A percentile compares a stretch with the other conserved stretches of the same genome.
Conservation (phyloP, 176 grass and related monocot genomes). For the Ananas comosus region DNA sequence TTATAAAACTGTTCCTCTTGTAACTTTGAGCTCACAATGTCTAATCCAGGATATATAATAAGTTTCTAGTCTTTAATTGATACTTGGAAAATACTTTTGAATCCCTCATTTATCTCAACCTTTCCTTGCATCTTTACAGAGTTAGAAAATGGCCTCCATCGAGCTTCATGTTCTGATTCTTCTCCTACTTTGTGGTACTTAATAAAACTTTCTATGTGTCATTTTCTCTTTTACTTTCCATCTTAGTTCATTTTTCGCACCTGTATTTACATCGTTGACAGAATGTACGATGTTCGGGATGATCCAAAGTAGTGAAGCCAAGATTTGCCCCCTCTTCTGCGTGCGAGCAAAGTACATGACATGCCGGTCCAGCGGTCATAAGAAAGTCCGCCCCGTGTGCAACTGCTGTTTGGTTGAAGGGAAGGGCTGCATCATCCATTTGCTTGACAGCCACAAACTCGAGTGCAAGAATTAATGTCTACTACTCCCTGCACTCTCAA, state of each 20-base stretch:
- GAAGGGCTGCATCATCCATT: slow-evolving; percentile 31
- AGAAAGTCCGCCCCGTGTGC: slow-evolving; percentile 24
- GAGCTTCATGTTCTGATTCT: neutral
- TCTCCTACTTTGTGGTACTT: too few species aligned
- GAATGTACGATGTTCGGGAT: slow-evolving; percentile 8
- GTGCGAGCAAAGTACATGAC: slow-evolving; percentile 28
- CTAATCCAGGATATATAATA: too few species aligned
- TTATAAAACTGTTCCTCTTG: too few species aligned
- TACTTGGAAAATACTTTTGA: too few species aligned
- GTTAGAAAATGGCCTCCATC: slow-evolving; percentile 5
- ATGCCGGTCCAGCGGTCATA: slow-evolving; percentile 13
- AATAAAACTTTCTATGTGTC: too few species aligned
- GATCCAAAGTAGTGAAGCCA: neutral
- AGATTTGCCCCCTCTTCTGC: slow-evolving; percentile 22
- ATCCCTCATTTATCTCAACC: too few species aligned
- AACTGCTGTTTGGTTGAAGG: slow-evolving; percentile 33
- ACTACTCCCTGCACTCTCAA: too few species aligned
- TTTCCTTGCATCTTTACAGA: too few species aligned
- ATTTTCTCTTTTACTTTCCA: too few species aligned
- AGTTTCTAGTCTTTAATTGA: too few species aligned
- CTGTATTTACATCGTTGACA: neutral
- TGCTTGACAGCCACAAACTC: slow-evolving; percentile 4
- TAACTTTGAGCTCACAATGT: too few species aligned
- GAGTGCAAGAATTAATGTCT: slow-evolving; percentile 1
- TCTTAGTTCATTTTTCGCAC: too few species aligned